Conservation (phyloP, 345 rosid species). For the Dimocarpus longan region DNA sequence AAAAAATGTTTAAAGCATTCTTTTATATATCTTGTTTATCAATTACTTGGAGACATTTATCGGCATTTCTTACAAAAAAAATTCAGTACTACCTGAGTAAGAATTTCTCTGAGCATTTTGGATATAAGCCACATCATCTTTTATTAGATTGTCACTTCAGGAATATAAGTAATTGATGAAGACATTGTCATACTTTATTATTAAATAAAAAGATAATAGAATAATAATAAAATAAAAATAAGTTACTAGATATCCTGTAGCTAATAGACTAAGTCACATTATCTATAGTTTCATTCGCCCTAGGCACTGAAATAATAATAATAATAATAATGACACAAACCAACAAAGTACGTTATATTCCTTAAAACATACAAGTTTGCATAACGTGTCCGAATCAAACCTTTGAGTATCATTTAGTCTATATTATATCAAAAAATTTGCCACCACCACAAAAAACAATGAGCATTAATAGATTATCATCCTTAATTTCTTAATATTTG, state of each 20-base stretch:
- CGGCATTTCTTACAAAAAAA: background rate
- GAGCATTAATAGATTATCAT: background rate
- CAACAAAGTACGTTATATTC: constrained; percentile 4
- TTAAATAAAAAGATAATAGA: background rate
- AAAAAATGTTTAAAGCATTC: background rate
- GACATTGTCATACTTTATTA: background rate
- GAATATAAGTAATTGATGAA: background rate
- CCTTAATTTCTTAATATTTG: background rate
- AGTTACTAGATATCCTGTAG: background rate
- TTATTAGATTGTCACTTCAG: background rate
- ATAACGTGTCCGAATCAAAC: background rate
- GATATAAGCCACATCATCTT: background rate
- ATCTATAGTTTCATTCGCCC: background rate
- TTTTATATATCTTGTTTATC: background rate
- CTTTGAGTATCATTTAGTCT: background rate
- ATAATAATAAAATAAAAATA: background rate
- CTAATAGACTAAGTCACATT: background rate
- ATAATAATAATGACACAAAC: background rate
- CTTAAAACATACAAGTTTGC: background rate
- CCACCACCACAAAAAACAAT: background rate
- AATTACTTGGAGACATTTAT: background rate
- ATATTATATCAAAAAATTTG: background rate
- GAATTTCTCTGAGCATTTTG: background rate
- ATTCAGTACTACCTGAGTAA: background rate
- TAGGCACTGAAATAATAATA: background rate